Percentiles rank a stretch among this genome's conserved stretches.
These are phyloP conservation scores for Amaranthus tricolor DNA, from an alignment of 179 eudicot genomes.

Conservation along the genomic window DNA sequence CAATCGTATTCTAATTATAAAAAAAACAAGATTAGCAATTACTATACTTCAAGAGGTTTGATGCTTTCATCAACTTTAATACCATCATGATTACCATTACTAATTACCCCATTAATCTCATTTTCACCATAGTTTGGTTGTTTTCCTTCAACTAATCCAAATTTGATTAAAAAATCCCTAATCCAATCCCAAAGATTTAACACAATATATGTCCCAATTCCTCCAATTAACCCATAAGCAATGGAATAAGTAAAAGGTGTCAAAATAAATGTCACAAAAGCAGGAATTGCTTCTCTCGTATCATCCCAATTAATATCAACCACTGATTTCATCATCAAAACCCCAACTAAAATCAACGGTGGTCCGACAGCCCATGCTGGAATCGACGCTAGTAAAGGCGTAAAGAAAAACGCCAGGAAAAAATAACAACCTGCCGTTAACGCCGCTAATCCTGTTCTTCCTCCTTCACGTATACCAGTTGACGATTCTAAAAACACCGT, in stretches of 20 bases:
- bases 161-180: slow-evolving; percentile 32
- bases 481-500: slow-evolving; percentile 85
- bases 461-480: slow-evolving; percentile 87
- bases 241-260: slow-evolving; percentile 92
- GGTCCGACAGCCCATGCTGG: slow-evolving; percentile 99
- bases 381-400: slow-evolving; percentile 86
- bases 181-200: slow-evolving; percentile 81
- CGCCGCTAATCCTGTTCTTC: slow-evolving; percentile 81
- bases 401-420: slow-evolving; percentile 68
- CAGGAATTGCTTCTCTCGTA: slow-evolving; percentile 88
- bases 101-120: slow-evolving; percentile 17
- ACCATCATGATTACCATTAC: slow-evolving; percentile 2
- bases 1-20: not conserved
- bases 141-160: slow-evolving; percentile 39
- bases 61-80: slow-evolving; percentile 17
- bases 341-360: slow-evolving; percentile 83
- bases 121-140: not conserved
- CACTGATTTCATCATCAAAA: slow-evolving; percentile 82
- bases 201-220: slow-evolving; percentile 80
- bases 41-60: slow-evolving; percentile 28
- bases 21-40: not conserved
- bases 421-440: slow-evolving; percentile 72
- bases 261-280: slow-evolving; percentile 71
- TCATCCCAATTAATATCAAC: slow-evolving; percentile 82
- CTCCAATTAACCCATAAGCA: slow-evolving; percentile 87